Conservation (phyloP, 768 basidiomycete genomes). For the Lentinula sp. region DNA sequence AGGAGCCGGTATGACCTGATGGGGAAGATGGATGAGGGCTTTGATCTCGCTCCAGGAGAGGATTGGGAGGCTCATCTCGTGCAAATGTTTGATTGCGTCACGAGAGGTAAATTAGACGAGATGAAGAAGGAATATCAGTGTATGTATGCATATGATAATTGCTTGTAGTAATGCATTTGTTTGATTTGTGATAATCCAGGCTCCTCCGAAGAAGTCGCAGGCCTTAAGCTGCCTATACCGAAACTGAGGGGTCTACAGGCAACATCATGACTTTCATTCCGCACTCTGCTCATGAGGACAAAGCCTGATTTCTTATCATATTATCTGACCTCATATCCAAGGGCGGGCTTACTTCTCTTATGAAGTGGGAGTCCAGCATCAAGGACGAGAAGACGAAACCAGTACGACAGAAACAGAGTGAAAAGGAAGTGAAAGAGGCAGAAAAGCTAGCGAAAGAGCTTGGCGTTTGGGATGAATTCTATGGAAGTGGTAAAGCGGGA, state of each 20-base stretch:
- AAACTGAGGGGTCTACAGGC: slow-evolving; percentile 68
- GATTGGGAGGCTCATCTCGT: slow-evolving; percentile 97
- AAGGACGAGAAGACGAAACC: slow-evolving; percentile 79
- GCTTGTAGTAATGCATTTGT: neutral
- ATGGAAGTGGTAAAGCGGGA: slow-evolving; percentile 67
- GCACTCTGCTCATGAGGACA: slow-evolving; percentile 80
- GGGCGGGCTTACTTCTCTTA: slow-evolving; percentile 48
- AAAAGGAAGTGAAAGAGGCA: slow-evolving; percentile 81
- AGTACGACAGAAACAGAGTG: slow-evolving; percentile 64
- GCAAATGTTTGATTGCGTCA: slow-evolving; percentile 82
- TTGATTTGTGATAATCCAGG: slow-evolving; percentile 35
- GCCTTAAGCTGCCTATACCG: slow-evolving; percentile 69
- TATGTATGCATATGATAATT: neutral
- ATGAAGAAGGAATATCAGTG: slow-evolving; percentile 88
- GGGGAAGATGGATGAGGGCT: slow-evolving; percentile 78
- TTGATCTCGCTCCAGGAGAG: slow-evolving; percentile 64
- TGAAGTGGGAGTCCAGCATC: slow-evolving; percentile 62
- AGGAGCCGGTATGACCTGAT: slow-evolving; percentile 78
- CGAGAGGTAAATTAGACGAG: slow-evolving; percentile 81
- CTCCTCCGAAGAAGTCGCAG: slow-evolving; percentile 78
- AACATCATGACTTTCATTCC: slow-evolving; percentile 84
- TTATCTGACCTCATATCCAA: slow-evolving; percentile 64
- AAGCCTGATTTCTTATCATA: slow-evolving; percentile 69
- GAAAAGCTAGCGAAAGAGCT: slow-evolving; percentile 80
- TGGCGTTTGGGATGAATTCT: slow-evolving; percentile 94